Conservation (phyloP, 768 basidiomycete genomes). For the Amanita polypyramis region DNA sequence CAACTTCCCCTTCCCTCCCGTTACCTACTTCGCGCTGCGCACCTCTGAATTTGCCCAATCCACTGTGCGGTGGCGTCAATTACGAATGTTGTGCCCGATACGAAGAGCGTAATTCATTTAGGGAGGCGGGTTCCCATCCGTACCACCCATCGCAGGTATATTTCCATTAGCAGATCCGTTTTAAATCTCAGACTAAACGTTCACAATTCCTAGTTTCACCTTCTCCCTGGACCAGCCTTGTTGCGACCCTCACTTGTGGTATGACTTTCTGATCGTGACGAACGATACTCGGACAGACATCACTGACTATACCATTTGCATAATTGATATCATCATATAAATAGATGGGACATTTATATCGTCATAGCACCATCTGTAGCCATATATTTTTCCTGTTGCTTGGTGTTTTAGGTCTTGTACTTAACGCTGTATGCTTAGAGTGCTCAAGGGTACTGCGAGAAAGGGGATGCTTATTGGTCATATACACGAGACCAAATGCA, state of each 20-base stretch:
- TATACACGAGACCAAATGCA: constrained; percentile 3
- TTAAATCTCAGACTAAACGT: neutral
- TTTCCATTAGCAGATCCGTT: neutral
- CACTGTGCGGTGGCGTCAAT: neutral
- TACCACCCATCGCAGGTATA: constrained; percentile 23
- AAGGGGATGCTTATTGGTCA: neutral
- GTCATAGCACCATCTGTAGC: constrained; percentile 9
- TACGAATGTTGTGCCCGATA: constrained; percentile 11
- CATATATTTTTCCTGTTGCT: constrained; percentile 1
- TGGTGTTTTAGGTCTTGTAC: constrained; percentile 3
- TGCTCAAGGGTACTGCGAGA: neutral
- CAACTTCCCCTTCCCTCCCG: constrained; percentile 10
- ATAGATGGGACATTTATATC: constrained; percentile 8
- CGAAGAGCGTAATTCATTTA: constrained; percentile 24
- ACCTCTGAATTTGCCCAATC: neutral
- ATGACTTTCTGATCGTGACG: neutral
- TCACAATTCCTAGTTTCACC: constrained; percentile 3
- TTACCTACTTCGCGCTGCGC: constrained; percentile 3
- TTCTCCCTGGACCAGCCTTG: constrained; percentile 6
- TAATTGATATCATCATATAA: neutral
- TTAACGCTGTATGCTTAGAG: constrained; percentile 1
- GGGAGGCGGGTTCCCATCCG: constrained; percentile 16
- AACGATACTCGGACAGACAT: neutral
- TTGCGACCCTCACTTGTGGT: constrained; percentile 3
- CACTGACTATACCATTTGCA: constrained; percentile 1